Conservation (phyloP, 1,284 basidiomycete genomes). For the Malassezia slooffiae region DNA sequence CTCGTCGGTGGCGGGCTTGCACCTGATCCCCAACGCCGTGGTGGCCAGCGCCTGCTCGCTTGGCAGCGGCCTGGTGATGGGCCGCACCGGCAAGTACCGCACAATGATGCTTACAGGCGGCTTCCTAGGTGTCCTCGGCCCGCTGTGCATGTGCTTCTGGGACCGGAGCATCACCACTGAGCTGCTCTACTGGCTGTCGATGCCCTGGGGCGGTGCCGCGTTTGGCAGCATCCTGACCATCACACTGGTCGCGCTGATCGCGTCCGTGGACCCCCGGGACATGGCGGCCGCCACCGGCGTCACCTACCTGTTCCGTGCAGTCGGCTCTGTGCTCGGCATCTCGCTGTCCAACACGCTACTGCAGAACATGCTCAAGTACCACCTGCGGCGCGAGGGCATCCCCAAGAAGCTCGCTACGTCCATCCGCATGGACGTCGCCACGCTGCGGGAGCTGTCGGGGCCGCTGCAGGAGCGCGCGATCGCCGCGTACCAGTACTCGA, state of each 20-base stretch:
- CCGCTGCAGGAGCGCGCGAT: conserved; percentile 30
- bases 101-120: conserved; percentile 43
- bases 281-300: conserved; percentile 47
- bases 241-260: conserved; percentile 46
- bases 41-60: conserved; percentile 47
- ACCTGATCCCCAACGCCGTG: conserved; percentile 47
- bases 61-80: conserved; percentile 47
- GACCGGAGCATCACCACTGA: conserved; percentile 33
- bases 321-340: conserved; percentile 47
- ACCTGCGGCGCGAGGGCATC: conserved; percentile 32
- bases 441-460: conserved; percentile 9
- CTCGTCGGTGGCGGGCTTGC: conserved; percentile 43
- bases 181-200: conserved; percentile 42
- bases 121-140: conserved; percentile 40
- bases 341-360: conserved; percentile 47
- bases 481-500: conserved; percentile 43
- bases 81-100: conserved; percentile 46
- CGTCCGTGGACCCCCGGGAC: conserved; percentile 45
- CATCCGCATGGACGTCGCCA: conserved; percentile 42
- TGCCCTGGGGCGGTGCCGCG: conserved; percentile 43
- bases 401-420: conserved; percentile 34
- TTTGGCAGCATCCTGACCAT: conserved; percentile 46
- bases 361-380: conserved; percentile 44
- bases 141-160: conserved; percentile 48
- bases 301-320: conserved; percentile 48